Conservation (phyloP, 495 filamentous ascomycete genomes). For the Lasiosphaeria ovina region DNA sequence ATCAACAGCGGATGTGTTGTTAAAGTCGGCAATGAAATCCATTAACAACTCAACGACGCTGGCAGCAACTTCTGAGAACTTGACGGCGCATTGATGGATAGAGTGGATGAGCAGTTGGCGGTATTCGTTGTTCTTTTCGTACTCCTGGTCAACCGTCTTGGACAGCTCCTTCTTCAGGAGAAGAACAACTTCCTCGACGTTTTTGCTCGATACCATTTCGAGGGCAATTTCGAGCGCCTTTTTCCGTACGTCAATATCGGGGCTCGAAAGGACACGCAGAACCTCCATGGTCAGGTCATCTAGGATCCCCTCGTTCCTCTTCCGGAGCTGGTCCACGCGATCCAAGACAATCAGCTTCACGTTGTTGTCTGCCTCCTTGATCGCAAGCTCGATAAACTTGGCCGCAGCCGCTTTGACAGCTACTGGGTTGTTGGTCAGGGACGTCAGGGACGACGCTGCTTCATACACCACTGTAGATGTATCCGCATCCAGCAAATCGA, state of each 20-base stretch:
- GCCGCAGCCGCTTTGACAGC: constrained; percentile 94
- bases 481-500: constrained; percentile 90
- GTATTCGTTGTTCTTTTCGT: constrained; percentile 98
- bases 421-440: constrained; percentile 92
- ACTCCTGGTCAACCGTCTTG: constrained; percentile 97
- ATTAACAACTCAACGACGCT: constrained; percentile 97
- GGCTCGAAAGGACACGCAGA: constrained; percentile 89
- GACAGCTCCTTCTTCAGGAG: constrained; percentile 95
- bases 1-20: constrained; percentile 93
- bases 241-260: constrained; percentile 92
- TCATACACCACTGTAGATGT: constrained; percentile 97
- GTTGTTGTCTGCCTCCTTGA: constrained; percentile 98
- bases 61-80: constrained; percentile 95
- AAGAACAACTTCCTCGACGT: constrained; percentile 95
- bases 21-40: constrained; percentile 99
- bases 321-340: constrained; percentile 85
- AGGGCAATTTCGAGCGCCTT: constrained; percentile 90
- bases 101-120: constrained; percentile 92
- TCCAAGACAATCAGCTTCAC: constrained; percentile 98
- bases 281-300: constrained; percentile 99
- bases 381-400: constrained; percentile 95
- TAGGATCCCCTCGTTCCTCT: constrained; percentile 88
- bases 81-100: constrained; percentile 97
- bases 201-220: constrained; percentile 98
- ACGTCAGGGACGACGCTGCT: constrained; percentile 94